These are phyloP conservation scores for Juglanconis oblonga DNA, from an alignment of 2,329 filamentous ascomycete genomes.

Conservation along the genomic window DNA sequence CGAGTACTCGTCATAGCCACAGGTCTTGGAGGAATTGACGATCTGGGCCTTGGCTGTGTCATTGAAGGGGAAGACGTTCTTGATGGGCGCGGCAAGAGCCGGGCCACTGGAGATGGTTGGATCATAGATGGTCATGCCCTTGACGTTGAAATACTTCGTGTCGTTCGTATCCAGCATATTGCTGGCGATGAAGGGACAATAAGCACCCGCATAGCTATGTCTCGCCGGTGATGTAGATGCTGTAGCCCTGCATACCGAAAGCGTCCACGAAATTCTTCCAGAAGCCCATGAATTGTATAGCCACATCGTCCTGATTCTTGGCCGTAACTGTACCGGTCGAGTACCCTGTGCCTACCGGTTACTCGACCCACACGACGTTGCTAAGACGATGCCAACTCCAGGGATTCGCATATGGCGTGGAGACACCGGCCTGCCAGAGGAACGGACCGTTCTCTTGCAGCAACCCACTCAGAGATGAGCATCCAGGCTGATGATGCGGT, in stretches of 20 bases:
- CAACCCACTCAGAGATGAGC: constrained; percentile 59
- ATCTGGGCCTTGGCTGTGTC: constrained; percentile 48
- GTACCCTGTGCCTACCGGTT: constrained; percentile 63
- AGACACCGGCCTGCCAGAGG: constrained; percentile 63
- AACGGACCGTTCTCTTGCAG: constrained; percentile 73
- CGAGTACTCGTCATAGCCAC: constrained; percentile 58
- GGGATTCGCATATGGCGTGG: constrained; percentile 56
- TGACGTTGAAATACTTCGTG: constrained; percentile 61
- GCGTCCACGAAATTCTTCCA: constrained; percentile 70
- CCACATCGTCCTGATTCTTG: constrained; percentile 60
- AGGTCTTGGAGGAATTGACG: constrained; percentile 47
- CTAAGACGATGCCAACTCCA: constrained; percentile 70
- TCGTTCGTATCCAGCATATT: constrained; percentile 66
- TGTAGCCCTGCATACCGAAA: constrained; percentile 59
- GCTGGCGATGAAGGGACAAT: constrained; percentile 65
- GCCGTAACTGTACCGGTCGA: constrained; percentile 60
- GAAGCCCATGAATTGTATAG: constrained; percentile 67
- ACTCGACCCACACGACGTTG: constrained; percentile 71
- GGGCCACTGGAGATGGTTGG: constrained; percentile 54
- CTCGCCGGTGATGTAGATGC: constrained; percentile 68
- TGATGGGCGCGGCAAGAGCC: constrained; percentile 40
- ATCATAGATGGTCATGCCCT: constrained; percentile 67
- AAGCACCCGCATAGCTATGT: constrained; percentile 44
- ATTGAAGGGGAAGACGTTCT: constrained; percentile 55
- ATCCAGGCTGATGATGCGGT: constrained; percentile 37